phyloP scores from a whole-genome alignment of 78 protist genomes.

The Dictyostelium firmibasis region DNA sequence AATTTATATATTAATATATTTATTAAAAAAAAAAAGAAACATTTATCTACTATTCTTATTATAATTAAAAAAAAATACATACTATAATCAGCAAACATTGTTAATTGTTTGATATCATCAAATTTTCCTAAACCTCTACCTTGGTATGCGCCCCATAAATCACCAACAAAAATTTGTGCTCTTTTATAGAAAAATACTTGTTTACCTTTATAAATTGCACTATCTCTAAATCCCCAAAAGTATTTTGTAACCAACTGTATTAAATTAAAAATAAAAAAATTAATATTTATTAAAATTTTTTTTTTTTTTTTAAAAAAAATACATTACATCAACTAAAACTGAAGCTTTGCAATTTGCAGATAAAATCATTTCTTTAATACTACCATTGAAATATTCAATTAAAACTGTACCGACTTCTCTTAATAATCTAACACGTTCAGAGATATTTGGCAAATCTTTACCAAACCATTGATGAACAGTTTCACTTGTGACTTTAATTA shows the following conservation, averaged over 20 bases:
- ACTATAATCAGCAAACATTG: conserved; percentile 96
- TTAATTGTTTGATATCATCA: conserved; percentile 85
- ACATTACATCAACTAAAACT: conserved; percentile 28
- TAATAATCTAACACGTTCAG: conserved; percentile 58
- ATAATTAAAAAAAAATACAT: conserved; percentile 21
- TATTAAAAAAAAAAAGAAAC: background rate
- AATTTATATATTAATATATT: background rate
- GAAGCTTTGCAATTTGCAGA: conserved; percentile 68
- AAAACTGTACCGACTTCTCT: conserved; percentile 64
- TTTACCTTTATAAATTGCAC: conserved; percentile 52
- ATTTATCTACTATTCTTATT: too few relatives aligned
- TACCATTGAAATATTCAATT: conserved; percentile 32
- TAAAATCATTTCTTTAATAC: conserved; percentile 40
- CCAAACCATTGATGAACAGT: conserved; percentile 37
- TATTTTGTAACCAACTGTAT: conserved; percentile 36
- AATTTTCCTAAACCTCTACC: conserved; percentile 88
- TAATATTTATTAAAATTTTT: too few relatives aligned
- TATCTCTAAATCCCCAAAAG: conserved; percentile 83
- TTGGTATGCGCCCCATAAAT: conserved; percentile 91
- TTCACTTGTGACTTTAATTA: conserved; percentile 13
- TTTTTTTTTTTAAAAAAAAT: background rate
- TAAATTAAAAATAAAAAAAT: background rate
- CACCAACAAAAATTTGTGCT: conserved; percentile 95
- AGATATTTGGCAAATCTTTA: conserved; percentile 49
- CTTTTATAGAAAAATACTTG: conserved; percentile 89